Conservation (phyloP, 352 stramenopile species). For the Pythium monospermum region DNA sequence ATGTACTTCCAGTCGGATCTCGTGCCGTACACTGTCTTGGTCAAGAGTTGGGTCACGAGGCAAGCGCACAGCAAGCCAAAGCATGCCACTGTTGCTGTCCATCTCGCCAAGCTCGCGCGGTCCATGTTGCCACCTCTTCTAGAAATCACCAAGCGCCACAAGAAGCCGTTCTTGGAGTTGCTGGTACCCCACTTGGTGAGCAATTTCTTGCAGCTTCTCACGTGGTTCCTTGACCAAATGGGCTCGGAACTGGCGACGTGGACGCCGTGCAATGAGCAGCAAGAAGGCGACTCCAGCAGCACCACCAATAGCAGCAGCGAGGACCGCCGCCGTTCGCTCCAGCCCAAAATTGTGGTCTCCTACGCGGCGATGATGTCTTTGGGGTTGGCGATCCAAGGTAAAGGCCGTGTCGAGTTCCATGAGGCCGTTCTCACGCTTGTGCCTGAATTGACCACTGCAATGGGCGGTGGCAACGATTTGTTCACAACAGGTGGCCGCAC, state of each 20-base stretch:
- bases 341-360: slow-evolving; percentile 30
- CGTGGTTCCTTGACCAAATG: slow-evolving; percentile 32
- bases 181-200: slow-evolving; percentile 35
- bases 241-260: slow-evolving; percentile 5
- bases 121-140: slow-evolving; percentile 38
- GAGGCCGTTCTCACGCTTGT: not conserved
- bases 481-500: slow-evolving; percentile 1
- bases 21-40: slow-evolving; percentile 54
- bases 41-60: slow-evolving; percentile 53
- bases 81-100: slow-evolving; percentile 19
- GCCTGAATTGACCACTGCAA: slow-evolving; percentile 10
- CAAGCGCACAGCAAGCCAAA: slow-evolving; percentile 20
- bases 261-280: slow-evolving; percentile 6
- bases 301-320: too few species aligned
- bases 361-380: slow-evolving; percentile 22
- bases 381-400: slow-evolving; percentile 8
- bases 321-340: not conserved
- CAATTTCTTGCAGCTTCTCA: slow-evolving; percentile 43
- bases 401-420: slow-evolving; percentile 16
- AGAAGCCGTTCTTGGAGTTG: slow-evolving; percentile 33
- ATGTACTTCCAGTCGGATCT: slow-evolving; percentile 48
- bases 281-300: not conserved
- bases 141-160: slow-evolving; percentile 48
- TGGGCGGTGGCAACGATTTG: not conserved
- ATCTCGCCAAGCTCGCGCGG: slow-evolving; percentile 41